A percentile compares a stretch with the other conserved stretches of the same genome.
Evolutionary conservation across 75 land plant genomes (phyloP).

Genomic region (Larix kaempferi): DNA sequence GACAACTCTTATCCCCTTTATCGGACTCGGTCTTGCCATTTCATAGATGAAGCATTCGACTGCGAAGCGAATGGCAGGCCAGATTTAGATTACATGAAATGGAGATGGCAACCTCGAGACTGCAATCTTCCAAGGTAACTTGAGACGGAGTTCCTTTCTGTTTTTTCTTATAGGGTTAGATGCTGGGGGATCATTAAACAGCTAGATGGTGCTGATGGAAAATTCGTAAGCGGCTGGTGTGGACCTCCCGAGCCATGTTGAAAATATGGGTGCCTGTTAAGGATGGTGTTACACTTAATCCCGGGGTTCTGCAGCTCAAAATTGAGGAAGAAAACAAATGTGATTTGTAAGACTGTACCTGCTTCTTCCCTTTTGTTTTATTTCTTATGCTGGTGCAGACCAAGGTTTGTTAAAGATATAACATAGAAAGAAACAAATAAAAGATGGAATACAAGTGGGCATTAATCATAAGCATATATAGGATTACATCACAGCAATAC

Average conservation of each 20-base stretch:
- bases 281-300: not conserved
- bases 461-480: too few relatives aligned
- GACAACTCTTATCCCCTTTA: constrained; percentile 58
- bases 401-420: too few relatives aligned
- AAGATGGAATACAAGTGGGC: too few relatives aligned
- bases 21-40: constrained; percentile 42
- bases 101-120: constrained; percentile 57
- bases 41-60: constrained; percentile 49
- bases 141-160: not conserved
- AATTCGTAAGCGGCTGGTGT: not conserved
- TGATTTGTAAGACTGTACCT: too few relatives aligned
- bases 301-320: too few relatives aligned
- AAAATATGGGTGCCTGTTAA: too few relatives aligned
- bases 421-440: too few relatives aligned
- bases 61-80: constrained; percentile 62
- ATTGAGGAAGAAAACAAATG: too few relatives aligned
- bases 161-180: not conserved
- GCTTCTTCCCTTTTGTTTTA: too few relatives aligned
- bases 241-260: not conserved
- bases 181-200: not conserved
- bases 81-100: constrained; percentile 37
- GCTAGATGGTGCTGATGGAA: not conserved
- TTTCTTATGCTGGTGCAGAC: too few relatives aligned
- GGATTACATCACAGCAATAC: too few relatives aligned
- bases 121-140: constrained; percentile 59